phyloP scores from a whole-genome alignment of 805 yeast genomes.

The Candida coquimbonensis region DNA sequence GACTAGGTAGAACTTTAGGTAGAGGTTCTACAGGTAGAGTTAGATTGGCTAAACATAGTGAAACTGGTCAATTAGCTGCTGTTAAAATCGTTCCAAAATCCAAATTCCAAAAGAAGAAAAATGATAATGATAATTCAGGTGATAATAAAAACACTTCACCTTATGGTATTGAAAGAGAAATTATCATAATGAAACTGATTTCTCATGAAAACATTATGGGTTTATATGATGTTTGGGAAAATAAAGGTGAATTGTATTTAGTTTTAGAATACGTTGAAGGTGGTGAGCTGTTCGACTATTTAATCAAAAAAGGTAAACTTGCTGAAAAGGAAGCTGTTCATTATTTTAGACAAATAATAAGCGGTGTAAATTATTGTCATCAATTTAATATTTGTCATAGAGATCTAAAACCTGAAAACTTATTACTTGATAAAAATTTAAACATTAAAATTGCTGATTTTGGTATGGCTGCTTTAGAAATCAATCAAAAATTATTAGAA shows the following conservation, averaged over 20 bases:
- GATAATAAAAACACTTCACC: conserved; percentile 53
- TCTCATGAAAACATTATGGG: conserved; percentile 76
- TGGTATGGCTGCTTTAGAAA: conserved; percentile 97
- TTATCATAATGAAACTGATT: conserved; percentile 75
- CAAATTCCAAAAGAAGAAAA: conserved; percentile 39
- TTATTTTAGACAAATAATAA: conserved; percentile 81
- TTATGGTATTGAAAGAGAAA: conserved; percentile 82
- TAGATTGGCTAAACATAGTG: conserved; percentile 78
- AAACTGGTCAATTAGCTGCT: conserved; percentile 87
- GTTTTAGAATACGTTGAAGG: conserved; percentile 95
- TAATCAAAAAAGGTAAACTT: conserved; percentile 81
- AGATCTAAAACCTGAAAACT: conserved; percentile 78
- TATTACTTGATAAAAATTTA: conserved; percentile 70
- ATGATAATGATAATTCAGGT: conserved; percentile 1
- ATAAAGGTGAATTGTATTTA: conserved; percentile 72
- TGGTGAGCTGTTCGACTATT: conserved; percentile 89
- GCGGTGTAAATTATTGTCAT: conserved; percentile 80
- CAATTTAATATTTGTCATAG: conserved; percentile 84
- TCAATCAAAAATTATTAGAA: conserved; percentile 72
- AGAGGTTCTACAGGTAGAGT: conserved; percentile 97
- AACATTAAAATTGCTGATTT: conserved; percentile 96
- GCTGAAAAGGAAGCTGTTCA: conserved; percentile 86
- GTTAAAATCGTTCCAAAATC: conserved; percentile 93
- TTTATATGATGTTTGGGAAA: conserved; percentile 82
- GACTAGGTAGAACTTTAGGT: conserved; percentile 88